Conservation (phyloP, 2,329 filamentous ascomycete species). For the Dactylellina parvicollis region DNA sequence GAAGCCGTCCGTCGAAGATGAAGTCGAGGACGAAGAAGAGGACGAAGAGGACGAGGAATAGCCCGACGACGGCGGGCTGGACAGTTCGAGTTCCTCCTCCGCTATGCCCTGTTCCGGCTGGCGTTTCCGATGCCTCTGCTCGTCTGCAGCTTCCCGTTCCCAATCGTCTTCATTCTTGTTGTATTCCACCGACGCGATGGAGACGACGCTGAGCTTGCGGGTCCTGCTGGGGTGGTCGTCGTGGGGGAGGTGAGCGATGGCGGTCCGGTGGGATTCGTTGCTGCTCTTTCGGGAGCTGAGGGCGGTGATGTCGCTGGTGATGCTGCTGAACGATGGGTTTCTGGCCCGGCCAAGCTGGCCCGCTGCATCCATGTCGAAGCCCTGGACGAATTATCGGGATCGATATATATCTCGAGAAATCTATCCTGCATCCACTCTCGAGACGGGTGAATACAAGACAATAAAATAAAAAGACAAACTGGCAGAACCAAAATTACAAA, state of each 20-base stretch:
- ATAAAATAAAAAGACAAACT: neutral
- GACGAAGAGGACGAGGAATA: conserved; percentile 34
- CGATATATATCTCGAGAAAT: neutral
- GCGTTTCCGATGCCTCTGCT: neutral
- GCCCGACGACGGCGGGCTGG: conserved; percentile 22
- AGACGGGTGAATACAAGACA: neutral
- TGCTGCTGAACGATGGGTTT: conserved; percentile 39
- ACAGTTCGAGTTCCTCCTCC: conserved; percentile 12
- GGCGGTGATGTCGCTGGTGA: conserved; percentile 21
- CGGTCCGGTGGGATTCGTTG: too few species aligned
- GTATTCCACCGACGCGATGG: conserved; percentile 44
- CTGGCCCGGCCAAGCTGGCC: conserved; percentile 14
- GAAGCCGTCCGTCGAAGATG: conserved; percentile 8
- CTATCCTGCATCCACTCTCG: neutral
- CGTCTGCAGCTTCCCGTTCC: conserved; percentile 12
- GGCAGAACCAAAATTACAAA: neutral
- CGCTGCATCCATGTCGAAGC: conserved; percentile 17
- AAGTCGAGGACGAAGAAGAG: conserved; percentile 11
- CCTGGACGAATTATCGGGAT: neutral
- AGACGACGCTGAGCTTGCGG: conserved; percentile 46
- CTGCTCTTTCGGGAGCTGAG: too few species aligned
- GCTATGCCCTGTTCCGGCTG: conserved; percentile 3
- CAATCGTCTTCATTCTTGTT: conserved; percentile 42
- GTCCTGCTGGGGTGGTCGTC: conserved; percentile 14
- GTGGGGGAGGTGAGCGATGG: neutral